phyloP scores from a whole-genome alignment of 257 asterid genomes.

The Solanum ossicruentum region DNA sequence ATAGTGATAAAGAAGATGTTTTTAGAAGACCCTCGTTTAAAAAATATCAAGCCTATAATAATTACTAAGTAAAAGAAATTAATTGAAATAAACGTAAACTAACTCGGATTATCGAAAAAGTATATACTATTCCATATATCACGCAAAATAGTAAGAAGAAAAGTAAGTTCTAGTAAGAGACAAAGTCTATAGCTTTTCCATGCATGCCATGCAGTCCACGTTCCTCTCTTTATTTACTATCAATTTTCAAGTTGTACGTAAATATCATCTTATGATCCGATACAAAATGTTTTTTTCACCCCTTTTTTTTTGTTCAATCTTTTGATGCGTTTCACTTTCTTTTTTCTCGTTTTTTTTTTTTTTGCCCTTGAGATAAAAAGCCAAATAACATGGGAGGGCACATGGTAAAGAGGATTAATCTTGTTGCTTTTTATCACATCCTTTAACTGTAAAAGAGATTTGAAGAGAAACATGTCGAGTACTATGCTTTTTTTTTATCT shows the following conservation, averaged over 20 bases:
- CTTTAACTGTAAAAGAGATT: constrained; percentile 45
- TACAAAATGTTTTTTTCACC: not conserved
- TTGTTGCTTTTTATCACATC: constrained; percentile 55
- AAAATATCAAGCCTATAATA: no score
- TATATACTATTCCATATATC: not conserved
- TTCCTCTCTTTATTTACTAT: constrained; percentile 10
- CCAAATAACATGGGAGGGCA: constrained; percentile 32
- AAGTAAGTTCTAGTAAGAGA: constrained; percentile 16
- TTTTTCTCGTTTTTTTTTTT: not conserved
- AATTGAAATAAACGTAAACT: not conserved
- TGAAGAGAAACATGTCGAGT: constrained; percentile 24
- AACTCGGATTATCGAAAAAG: not conserved
- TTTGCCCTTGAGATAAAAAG: not conserved
- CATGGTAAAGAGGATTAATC: constrained; percentile 38
- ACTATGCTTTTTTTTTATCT: constrained; percentile 33
- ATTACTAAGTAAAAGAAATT: not conserved
- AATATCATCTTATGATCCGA: not conserved
- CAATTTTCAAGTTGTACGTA: not conserved
- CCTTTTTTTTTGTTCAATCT: not conserved
- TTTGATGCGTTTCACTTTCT: not conserved
- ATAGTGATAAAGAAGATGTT: no score
- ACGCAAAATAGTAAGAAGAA: constrained; percentile 1
- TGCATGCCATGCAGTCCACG: constrained; percentile 60
- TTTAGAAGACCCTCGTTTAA: no score
- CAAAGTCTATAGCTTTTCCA: constrained; percentile 36